Percentiles rank a stretch among this genome's conserved stretches.
phyloP scores from a whole-genome alignment of 805 yeast species.

The Saccharomycopsis sp. region DNA sequence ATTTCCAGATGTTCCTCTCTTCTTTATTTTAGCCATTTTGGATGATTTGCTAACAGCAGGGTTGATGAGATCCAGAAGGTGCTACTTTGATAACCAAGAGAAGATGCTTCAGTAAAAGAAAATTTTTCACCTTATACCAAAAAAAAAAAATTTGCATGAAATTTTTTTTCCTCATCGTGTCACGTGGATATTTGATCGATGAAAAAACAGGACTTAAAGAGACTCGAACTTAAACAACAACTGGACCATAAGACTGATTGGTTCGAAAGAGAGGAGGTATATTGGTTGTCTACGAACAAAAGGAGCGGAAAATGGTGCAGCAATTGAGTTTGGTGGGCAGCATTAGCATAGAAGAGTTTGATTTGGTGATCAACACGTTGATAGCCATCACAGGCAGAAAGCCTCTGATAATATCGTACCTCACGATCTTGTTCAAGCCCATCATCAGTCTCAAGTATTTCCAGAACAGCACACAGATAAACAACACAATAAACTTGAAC shows the following conservation, averaged over 20 bases:
- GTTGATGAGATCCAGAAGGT: too few species aligned
- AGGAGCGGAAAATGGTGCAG: too few species aligned
- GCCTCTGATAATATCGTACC: constrained; percentile 10
- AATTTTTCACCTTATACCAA: not conserved
- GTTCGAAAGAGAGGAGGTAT: too few species aligned
- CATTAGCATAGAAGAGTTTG: constrained; percentile 10
- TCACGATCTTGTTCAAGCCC: constrained; percentile 14
- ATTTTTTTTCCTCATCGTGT: constrained; percentile 9
- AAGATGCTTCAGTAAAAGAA: not conserved
- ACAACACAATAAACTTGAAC: constrained; percentile 14
- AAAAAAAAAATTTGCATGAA: constrained; percentile 5
- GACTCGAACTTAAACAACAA: too few species aligned
- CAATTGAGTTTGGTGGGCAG: constrained; percentile 16
- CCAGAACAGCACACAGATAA: constrained; percentile 10
- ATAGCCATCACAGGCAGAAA: constrained; percentile 20
- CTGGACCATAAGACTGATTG: too few species aligned
- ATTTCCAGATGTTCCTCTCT: constrained; percentile 79
- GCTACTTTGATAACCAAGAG: too few species aligned
- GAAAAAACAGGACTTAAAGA: not conserved
- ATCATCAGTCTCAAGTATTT: constrained; percentile 12
- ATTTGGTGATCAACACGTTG: constrained; percentile 13
- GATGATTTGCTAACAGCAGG: not conserved
- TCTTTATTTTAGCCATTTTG: constrained; percentile 61
- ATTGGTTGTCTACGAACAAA: too few species aligned
- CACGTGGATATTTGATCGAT: not conserved